phyloP scores from a whole-genome alignment of 2,329 filamentous ascomycete species.

The Aspergillus sp. region DNA sequence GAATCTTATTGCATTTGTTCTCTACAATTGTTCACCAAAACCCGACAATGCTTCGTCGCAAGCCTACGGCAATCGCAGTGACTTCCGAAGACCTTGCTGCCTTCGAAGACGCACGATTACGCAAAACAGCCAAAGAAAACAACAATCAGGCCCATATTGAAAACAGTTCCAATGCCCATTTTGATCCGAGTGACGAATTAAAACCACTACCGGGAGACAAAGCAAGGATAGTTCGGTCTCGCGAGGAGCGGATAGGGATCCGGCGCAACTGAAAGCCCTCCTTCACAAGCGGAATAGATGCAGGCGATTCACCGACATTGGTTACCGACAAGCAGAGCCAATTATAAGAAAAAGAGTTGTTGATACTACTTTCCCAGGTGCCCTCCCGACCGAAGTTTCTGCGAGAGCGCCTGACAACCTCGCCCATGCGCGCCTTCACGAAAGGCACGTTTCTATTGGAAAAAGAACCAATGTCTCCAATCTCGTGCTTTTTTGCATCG shows the following conservation, averaged over 20 bases:
- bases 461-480: not conserved
- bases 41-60: slow-evolving; percentile 43
- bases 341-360: too few species aligned
- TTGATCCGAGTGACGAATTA: slow-evolving; percentile 45
- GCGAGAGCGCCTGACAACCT: too few species aligned
- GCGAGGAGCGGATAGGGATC: slow-evolving; percentile 42
- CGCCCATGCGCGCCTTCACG: not conserved
- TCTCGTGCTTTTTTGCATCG: not conserved
- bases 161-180: slow-evolving; percentile 17
- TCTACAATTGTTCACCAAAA: not conserved
- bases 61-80: slow-evolving; percentile 45
- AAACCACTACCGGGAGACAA: slow-evolving; percentile 46
- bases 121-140: slow-evolving; percentile 22
- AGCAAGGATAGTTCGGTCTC: slow-evolving; percentile 40
- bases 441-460: not conserved
- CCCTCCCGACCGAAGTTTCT: too few species aligned
- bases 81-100: slow-evolving; percentile 42
- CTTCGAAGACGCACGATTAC: slow-evolving; percentile 40
- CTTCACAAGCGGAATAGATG: not conserved
- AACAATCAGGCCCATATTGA: slow-evolving; percentile 15
- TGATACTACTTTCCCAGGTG: too few species aligned
- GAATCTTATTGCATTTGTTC: too few species aligned
- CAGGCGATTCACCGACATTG: too few species aligned
- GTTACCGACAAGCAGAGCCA: too few species aligned
- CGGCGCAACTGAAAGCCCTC: slow-evolving; percentile 14